These are phyloP conservation scores for Ogataea ramenticola DNA, from an alignment of 805 yeast species.

Conservation along the genomic window DNA sequence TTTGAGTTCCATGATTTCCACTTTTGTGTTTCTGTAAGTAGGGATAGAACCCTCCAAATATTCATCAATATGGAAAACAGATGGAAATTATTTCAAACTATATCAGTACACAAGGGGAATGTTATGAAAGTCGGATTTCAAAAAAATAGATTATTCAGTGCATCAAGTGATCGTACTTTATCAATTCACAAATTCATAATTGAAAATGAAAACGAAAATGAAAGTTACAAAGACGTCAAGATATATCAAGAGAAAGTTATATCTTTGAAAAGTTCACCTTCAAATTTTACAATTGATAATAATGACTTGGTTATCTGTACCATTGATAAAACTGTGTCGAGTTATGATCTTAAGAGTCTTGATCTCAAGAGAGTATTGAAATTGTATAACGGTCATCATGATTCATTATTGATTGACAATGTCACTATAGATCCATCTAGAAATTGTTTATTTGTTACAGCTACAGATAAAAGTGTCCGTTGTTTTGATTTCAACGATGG, in stretches of 20 bases:
- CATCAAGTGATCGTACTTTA: slow-evolving; percentile 57
- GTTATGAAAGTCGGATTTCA: slow-evolving; percentile 30
- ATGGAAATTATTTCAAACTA: slow-evolving; percentile 54
- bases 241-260: slow-evolving; percentile 38
- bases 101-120: slow-evolving; percentile 53
- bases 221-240: too few relatives aligned
- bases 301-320: slow-evolving; percentile 42
- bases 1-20: slow-evolving; percentile 23
- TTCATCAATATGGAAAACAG: slow-evolving; percentile 19
- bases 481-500: slow-evolving; percentile 39
- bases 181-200: slow-evolving; percentile 40
- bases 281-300: slow-evolving; percentile 29
- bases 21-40: slow-evolving; percentile 40
- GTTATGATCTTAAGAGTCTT: slow-evolving; percentile 27
- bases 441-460: slow-evolving; percentile 31
- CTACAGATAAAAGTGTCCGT: slow-evolving; percentile 53
- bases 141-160: slow-evolving; percentile 34
- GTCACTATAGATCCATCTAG: slow-evolving; percentile 25
- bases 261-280: slow-evolving; percentile 44
- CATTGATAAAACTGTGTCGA: slow-evolving; percentile 39
- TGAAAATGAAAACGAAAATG: too few relatives aligned
- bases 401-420: slow-evolving; percentile 38
- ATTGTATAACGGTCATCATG: slow-evolving; percentile 32
- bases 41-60: slow-evolving; percentile 60
- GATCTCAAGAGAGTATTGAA: slow-evolving; percentile 34